A percentile compares a stretch with the other conserved stretches of the same genome.
phyloP scores from a whole-genome alignment of 2,329 filamentous ascomycete genomes.

The Colletotrichum truncatum region DNA sequence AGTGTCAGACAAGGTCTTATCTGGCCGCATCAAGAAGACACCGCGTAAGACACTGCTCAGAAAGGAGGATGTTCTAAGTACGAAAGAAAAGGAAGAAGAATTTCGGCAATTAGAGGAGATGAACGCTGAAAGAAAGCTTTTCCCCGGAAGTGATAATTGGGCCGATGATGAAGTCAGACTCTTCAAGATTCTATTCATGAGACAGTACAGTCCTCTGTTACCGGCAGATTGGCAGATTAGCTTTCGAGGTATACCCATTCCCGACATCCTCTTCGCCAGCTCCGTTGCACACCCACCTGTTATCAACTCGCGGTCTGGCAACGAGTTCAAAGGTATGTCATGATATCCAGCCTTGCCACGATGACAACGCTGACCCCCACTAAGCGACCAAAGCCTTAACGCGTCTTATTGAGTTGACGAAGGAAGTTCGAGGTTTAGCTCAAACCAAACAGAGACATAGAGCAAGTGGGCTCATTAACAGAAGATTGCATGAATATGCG shows the following conservation, averaged over 20 bases:
- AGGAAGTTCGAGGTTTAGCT: slow-evolving; percentile 42
- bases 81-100: slow-evolving; percentile 25
- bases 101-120: slow-evolving; percentile 38
- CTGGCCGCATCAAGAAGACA: slow-evolving; percentile 23
- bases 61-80: slow-evolving; percentile 22
- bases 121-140: slow-evolving; percentile 51
- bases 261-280: slow-evolving; percentile 45
- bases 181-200: slow-evolving; percentile 51
- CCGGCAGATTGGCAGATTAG: slow-evolving; percentile 51
- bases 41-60: slow-evolving; percentile 5
- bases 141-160: slow-evolving; percentile 57
- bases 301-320: slow-evolving; percentile 46
- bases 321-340: slow-evolving; percentile 47
- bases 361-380: slow-evolving; percentile 26
- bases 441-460: slow-evolving; percentile 46
- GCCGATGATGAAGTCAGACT: slow-evolving; percentile 57
- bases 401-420: slow-evolving; percentile 50
- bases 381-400: slow-evolving; percentile 49
- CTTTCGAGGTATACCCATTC: slow-evolving; percentile 50
- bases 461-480: slow-evolving; percentile 43
- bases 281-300: slow-evolving; percentile 42
- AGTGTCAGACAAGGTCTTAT: slow-evolving; percentile 13
- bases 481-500: slow-evolving; percentile 45
- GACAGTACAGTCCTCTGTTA: slow-evolving; percentile 51
- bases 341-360: background rate